Percentiles rank a stretch among this genome's conserved stretches.
Conservation (phyloP, 768 basidiomycete species). For the Lanmaoa pseudosensibilis region DNA sequence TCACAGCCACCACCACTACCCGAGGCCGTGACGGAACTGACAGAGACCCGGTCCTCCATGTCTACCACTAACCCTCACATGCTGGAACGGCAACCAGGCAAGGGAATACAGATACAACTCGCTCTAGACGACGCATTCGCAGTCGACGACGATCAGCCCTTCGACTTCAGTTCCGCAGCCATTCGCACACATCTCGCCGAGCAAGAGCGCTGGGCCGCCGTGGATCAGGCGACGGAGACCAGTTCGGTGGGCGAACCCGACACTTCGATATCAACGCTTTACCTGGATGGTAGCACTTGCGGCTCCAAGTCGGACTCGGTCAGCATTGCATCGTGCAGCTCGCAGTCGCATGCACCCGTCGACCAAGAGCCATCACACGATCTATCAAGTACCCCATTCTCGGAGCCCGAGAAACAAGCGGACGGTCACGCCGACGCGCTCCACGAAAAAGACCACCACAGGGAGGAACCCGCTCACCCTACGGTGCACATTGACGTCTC, state of each 20-base stretch:
- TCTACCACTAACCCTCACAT: slow-evolving; percentile 12
- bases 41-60: too few species aligned
- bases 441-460: slow-evolving; percentile 3
- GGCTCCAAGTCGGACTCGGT: slow-evolving; percentile 16
- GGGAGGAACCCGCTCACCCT: slow-evolving; percentile 34
- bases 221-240: slow-evolving; percentile 29
- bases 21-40: too few species aligned
- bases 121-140: slow-evolving; percentile 71
- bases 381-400: slow-evolving; percentile 27
- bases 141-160: slow-evolving; percentile 48
- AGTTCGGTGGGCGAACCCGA: slow-evolving; percentile 37
- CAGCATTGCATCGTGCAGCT: slow-evolving; percentile 17
- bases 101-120: slow-evolving; percentile 28
- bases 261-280: slow-evolving; percentile 58
- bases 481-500: slow-evolving; percentile 47
- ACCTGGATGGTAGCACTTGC: slow-evolving; percentile 43
- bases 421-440: background rate
- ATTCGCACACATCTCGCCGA: slow-evolving; percentile 63
- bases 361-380: slow-evolving; percentile 16
- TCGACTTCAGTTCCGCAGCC: slow-evolving; percentile 59
- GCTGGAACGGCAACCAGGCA: slow-evolving; percentile 27
- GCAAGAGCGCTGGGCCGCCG: slow-evolving; percentile 39
- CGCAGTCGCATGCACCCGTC: slow-evolving; percentile 25
- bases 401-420: slow-evolving; percentile 9
- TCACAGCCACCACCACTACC: slow-evolving; percentile 15